Conservation (phyloP, 1,284 basidiomycete species). For the Macrocystidia cucumis region DNA sequence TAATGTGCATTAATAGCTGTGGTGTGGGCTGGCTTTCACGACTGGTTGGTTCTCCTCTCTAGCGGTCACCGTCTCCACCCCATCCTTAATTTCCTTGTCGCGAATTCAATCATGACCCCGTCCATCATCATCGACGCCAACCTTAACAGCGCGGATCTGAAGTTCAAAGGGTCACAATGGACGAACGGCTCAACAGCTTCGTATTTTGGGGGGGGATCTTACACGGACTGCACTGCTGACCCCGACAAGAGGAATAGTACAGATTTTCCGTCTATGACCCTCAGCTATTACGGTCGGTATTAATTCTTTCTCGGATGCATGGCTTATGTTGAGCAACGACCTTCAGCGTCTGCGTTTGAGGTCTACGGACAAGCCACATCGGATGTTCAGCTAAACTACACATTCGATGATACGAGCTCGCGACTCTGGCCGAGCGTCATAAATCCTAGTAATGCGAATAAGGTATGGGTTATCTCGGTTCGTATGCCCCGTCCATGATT, state of each 20-base stretch:
- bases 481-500: not conserved
- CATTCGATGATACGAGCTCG: constrained; percentile 11
- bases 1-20: too few relatives aligned
- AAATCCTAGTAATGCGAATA: constrained; percentile 3
- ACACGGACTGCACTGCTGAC: constrained; percentile 1
- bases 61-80: too few relatives aligned
- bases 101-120: constrained; percentile 6
- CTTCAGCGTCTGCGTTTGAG: constrained; percentile 11
- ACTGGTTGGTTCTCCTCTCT: too few relatives aligned
- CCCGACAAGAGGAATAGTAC: not conserved
- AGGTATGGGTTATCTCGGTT: constrained; percentile 6
- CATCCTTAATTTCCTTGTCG: too few relatives aligned
- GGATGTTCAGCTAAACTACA: constrained; percentile 11
- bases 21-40: too few relatives aligned
- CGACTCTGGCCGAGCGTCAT: constrained; percentile 8
- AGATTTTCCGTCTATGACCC: constrained; percentile 2
- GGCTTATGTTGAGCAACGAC: not conserved
- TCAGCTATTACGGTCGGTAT: constrained; percentile 3
- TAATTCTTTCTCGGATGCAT: not conserved
- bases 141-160: not conserved
- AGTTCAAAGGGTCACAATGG: constrained; percentile 3
- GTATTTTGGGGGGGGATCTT: constrained; percentile 5
- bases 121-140: constrained; percentile 6
- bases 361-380: constrained; percentile 12
- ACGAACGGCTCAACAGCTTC: constrained; percentile 1